Evolutionary conservation across 805 yeast species (phyloP).

Genomic region (Pichia insulana): DNA sequence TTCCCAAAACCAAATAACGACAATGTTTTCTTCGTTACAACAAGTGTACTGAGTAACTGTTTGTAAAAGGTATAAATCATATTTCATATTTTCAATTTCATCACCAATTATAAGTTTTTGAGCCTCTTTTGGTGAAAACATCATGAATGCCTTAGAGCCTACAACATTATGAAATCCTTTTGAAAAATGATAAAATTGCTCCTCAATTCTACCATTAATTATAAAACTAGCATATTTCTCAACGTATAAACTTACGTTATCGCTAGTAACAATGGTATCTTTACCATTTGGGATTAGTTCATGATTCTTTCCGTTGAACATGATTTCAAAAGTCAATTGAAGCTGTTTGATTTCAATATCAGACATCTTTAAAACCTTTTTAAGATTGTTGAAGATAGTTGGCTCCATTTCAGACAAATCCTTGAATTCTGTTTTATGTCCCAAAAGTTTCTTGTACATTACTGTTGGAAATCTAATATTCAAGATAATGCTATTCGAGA

Average conservation of each 20-base stretch:
- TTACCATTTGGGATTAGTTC: constrained; percentile 57
- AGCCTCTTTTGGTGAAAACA: constrained; percentile 77
- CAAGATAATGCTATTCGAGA: constrained; percentile 80
- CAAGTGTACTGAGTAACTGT: constrained; percentile 70
- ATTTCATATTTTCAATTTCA: constrained; percentile 33
- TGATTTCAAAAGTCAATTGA: constrained; percentile 51
- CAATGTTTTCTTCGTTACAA: constrained; percentile 35
- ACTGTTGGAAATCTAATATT: constrained; percentile 73
- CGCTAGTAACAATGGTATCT: constrained; percentile 42
- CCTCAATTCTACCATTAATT: constrained; percentile 43
- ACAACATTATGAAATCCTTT: constrained; percentile 70
- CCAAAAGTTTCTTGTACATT: constrained; percentile 65
- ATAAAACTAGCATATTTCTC: constrained; percentile 53
- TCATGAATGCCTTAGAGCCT: constrained; percentile 70
- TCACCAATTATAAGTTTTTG: constrained; percentile 73
- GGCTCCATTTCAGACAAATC: constrained; percentile 72
- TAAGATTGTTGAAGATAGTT: constrained; percentile 44
- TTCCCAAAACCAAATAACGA: constrained; percentile 85
- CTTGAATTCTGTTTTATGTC: constrained; percentile 42
- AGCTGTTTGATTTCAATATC: constrained; percentile 35
- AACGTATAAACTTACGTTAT: constrained; percentile 54
- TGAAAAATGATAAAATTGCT: constrained; percentile 49
- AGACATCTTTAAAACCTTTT: constrained; percentile 36
- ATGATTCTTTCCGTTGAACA: constrained; percentile 40
- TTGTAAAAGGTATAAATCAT: constrained; percentile 59